Evolutionary conservation across 192 early-diverging fungal species (phyloP).

Genomic region (Globomyces pollinis-pini): DNA sequence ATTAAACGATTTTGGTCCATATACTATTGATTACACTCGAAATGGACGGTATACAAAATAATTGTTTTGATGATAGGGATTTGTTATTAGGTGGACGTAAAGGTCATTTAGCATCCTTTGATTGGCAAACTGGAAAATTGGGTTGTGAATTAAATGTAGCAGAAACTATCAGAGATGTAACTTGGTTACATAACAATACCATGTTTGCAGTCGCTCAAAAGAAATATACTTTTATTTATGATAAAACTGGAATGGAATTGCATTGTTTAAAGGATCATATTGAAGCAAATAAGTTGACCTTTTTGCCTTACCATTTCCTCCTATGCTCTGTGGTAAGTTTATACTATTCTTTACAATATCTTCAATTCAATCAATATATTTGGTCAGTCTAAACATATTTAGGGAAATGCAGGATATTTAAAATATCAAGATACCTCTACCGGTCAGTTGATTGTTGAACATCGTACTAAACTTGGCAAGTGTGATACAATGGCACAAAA

Average conservation of each 20-base stretch:
- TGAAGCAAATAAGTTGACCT: conserved; percentile 77
- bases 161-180: conserved; percentile 85
- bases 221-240: conserved; percentile 90
- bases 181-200: conserved; percentile 93
- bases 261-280: conserved; percentile 79
- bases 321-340: conserved; percentile 71
- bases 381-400: no score
- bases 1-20: conserved; percentile 79
- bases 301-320: conserved; percentile 89
- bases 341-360: conserved; percentile 20
- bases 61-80: conserved; percentile 2
- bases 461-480: conserved; percentile 65
- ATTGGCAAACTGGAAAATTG: conserved; percentile 78
- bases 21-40: conserved; percentile 80
- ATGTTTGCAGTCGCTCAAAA: conserved; percentile 95
- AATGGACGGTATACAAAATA: conserved; percentile 74
- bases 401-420: conserved; percentile 72
- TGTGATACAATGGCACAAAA: conserved; percentile 84
- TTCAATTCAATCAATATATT: neutral
- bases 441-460: conserved; percentile 73
- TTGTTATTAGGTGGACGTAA: conserved; percentile 32
- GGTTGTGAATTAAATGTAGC: conserved; percentile 76
- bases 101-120: conserved; percentile 86
- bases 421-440: conserved; percentile 94
- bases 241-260: conserved; percentile 80